phyloP scores from a whole-genome alignment of 2,329 filamentous ascomycete genomes.

The Piedraia hortae region DNA sequence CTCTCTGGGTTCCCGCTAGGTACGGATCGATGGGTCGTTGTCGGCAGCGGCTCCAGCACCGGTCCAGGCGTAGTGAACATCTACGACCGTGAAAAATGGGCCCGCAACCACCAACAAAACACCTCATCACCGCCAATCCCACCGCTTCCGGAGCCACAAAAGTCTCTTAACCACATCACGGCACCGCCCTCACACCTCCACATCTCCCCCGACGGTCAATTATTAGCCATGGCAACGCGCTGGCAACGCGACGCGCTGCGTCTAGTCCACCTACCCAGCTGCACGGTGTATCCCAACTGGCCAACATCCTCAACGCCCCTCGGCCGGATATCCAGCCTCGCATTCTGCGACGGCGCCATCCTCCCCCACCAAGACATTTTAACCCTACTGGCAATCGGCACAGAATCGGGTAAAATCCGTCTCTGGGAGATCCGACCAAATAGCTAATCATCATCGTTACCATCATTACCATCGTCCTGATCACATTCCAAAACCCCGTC shows the following conservation, averaged over 20 bases:
- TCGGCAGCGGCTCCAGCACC: conserved; percentile 63
- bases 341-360: conserved; percentile 17
- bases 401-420: conserved; percentile 65
- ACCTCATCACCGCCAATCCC: conserved; percentile 20
- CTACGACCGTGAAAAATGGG: conserved; percentile 52
- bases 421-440: conserved; percentile 68
- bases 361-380: conserved; percentile 17
- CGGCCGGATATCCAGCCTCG: conserved; percentile 42
- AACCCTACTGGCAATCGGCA: conserved; percentile 49
- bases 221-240: conserved; percentile 60
- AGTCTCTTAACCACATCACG: conserved; percentile 59
- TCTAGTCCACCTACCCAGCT: conserved; percentile 69
- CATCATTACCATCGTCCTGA: background rate
- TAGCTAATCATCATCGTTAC: too few species aligned
- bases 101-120: background rate
- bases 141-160: conserved; percentile 40
- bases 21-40: conserved; percentile 63
- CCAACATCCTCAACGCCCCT: conserved; percentile 73
- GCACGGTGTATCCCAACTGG: conserved; percentile 92
- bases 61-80: conserved; percentile 75
- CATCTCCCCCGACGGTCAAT: conserved; percentile 72
- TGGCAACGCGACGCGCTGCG: conserved; percentile 73
- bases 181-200: conserved; percentile 54
- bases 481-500: conserved; percentile 8
- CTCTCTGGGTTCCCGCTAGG: conserved; percentile 32